Percentiles rank a stretch among this genome's conserved stretches.
Conservation (phyloP, 495 filamentous ascomycete genomes). For the Penicillium canescens region DNA sequence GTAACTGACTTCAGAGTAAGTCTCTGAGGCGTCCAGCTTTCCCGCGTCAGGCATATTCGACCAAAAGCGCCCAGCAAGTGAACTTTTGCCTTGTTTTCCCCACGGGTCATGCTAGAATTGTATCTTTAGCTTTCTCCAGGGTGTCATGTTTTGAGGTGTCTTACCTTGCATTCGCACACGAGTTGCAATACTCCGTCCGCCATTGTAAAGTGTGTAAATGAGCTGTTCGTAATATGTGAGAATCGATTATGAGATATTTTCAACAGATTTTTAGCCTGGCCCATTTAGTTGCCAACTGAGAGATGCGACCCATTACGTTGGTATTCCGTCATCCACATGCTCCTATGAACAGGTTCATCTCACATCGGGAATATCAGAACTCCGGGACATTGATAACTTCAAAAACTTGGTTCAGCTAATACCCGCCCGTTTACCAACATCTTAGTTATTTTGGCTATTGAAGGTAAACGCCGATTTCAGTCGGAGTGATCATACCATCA, state of each 20-base stretch:
- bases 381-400: neutral
- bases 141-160: neutral
- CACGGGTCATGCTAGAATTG: slow-evolving; percentile 41
- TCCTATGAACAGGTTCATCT: neutral
- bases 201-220: slow-evolving; percentile 1
- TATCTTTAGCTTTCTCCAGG: neutral
- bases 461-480: neutral
- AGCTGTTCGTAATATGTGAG: neutral
- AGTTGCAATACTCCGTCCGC: slow-evolving; percentile 7
- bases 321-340: neutral
- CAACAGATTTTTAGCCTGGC: neutral
- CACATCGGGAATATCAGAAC: neutral
- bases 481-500: no score
- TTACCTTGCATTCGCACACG: slow-evolving; percentile 16
- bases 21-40: slow-evolving; percentile 33
- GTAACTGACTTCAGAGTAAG: slow-evolving; percentile 39
- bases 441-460: no score
- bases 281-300: neutral
- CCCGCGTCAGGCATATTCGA: slow-evolving; percentile 38
- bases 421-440: neutral
- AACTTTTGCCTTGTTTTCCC: slow-evolving; percentile 44
- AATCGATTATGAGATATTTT: neutral
- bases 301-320: neutral
- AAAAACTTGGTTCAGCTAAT: neutral
- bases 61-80: slow-evolving; percentile 38